phyloP scores from a whole-genome alignment of 257 asterid genomes.

The Nicotiana obtusifolia region DNA sequence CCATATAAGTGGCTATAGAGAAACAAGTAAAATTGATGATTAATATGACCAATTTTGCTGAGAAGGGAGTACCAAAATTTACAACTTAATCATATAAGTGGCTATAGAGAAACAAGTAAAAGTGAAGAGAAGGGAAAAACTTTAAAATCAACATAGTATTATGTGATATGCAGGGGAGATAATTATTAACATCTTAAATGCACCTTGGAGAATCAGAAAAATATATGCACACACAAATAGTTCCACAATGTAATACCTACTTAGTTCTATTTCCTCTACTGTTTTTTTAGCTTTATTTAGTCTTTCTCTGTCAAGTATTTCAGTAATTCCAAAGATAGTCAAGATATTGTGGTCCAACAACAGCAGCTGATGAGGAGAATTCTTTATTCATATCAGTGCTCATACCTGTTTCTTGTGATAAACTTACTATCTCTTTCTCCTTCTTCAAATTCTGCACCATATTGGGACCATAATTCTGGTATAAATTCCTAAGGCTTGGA shows the following conservation, averaged over 20 bases:
- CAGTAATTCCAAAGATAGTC: constrained; percentile 56
- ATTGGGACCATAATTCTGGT: constrained; percentile 30
- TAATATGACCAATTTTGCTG: too few relatives aligned
- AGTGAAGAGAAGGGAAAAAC: not conserved
- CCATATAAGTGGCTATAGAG: not conserved
- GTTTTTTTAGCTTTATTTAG: too few relatives aligned
- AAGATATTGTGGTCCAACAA: constrained; percentile 31
- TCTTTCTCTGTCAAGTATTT: constrained; percentile 3
- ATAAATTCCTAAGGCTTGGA: constrained; percentile 16
- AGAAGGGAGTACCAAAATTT: not conserved
- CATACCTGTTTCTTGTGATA: constrained; percentile 46
- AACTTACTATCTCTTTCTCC: constrained; percentile 12
- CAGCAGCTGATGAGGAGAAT: constrained; percentile 18
- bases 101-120: too few relatives aligned
- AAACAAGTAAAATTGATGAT: too few relatives aligned
- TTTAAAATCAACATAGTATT: not conserved
- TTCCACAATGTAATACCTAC: too few relatives aligned
- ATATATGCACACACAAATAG: not conserved
- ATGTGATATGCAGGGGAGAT: not conserved
- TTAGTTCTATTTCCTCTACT: too few relatives aligned
- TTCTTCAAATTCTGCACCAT: constrained; percentile 31
- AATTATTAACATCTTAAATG: not conserved
- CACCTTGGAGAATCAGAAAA: not conserved
- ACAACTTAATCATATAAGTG: not conserved
- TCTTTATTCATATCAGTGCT: constrained; percentile 37